Conservation (phyloP, 1,139 yeast genomes). For the Kodamaea ohmeri region DNA sequence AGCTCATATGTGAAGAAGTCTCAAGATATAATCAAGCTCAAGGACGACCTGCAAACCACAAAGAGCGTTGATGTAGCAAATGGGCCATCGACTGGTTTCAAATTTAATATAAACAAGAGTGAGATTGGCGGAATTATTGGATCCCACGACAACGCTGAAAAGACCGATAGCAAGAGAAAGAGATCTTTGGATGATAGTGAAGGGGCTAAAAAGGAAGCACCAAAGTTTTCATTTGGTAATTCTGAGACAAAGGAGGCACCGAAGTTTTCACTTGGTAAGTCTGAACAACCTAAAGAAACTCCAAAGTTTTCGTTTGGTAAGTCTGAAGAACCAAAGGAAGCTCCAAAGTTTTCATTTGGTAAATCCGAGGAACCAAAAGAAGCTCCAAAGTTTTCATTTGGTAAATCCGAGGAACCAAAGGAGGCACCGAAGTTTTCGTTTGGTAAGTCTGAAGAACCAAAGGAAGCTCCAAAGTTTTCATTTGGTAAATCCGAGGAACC, state of each 20-base stretch:
- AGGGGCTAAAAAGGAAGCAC: too few species aligned
- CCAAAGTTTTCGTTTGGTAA: constrained; percentile 13
- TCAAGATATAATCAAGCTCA: constrained; percentile 30
- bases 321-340: constrained; percentile 3
- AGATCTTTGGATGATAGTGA: constrained; percentile 1
- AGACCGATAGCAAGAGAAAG: not conserved
- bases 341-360: not conserved
- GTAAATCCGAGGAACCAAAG: constrained; percentile 2
- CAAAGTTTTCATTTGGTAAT: constrained; percentile 18
- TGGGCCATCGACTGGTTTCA: constrained; percentile 41
- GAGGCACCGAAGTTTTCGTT: constrained; percentile 17
- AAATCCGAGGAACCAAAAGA: not conserved
- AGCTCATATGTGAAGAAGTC: constrained; percentile 26
- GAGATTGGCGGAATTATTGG: constrained; percentile 25
- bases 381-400: constrained; percentile 12
- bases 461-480: constrained; percentile 13
- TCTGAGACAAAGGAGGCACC: constrained; percentile 11
- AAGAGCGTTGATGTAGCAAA: constrained; percentile 10
- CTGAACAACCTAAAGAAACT: constrained; percentile 6
- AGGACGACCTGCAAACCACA: constrained; percentile 18
- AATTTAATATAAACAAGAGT: constrained; percentile 31
- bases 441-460: constrained; percentile 11
- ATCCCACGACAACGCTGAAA: not conserved
- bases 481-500: constrained; percentile 15
- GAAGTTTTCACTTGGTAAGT: constrained; percentile 16